Conservation (phyloP, 495 filamentous ascomycete species). For the Aspergillus ostianus region DNA sequence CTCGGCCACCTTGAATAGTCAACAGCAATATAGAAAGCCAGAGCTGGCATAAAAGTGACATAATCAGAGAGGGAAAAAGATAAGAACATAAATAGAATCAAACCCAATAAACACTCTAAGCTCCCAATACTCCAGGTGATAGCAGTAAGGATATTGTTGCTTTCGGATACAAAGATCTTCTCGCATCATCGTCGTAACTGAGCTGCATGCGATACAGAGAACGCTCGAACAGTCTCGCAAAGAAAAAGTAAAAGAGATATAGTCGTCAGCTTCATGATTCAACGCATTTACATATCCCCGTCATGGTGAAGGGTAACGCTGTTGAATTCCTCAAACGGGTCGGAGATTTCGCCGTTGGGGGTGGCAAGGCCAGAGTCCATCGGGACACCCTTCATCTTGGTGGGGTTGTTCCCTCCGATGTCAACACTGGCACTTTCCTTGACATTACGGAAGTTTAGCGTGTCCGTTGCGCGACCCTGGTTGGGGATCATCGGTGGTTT, state of each 20-base stretch:
- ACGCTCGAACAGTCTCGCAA: slow-evolving; percentile 27
- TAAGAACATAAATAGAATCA: slow-evolving; percentile 20
- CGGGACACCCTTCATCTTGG: slow-evolving; percentile 71
- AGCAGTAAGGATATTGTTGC: slow-evolving; percentile 21
- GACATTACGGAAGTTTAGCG: slow-evolving; percentile 94
- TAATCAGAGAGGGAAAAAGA: slow-evolving; percentile 15
- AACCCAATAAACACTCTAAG: slow-evolving; percentile 18
- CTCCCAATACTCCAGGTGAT: slow-evolving; percentile 29
- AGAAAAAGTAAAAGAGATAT: slow-evolving; percentile 12
- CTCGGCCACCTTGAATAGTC: slow-evolving; percentile 15
- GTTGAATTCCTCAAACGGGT: slow-evolving; percentile 99
- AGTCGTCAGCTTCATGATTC: slow-evolving; percentile 11
- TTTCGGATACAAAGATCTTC: slow-evolving; percentile 33
- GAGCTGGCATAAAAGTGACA: slow-evolving; percentile 14
- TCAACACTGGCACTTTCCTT: slow-evolving; percentile 97
- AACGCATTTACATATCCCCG: slow-evolving; percentile 55
- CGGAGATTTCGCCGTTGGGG: slow-evolving; percentile 77
- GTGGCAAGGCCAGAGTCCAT: slow-evolving; percentile 83
- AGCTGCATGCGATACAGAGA: slow-evolving; percentile 22
- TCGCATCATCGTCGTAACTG: slow-evolving; percentile 41
- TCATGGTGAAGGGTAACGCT: slow-evolving; percentile 97
- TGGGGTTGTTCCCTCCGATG: slow-evolving; percentile 63
- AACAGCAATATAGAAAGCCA: slow-evolving; percentile 11
- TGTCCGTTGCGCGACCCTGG: slow-evolving; percentile 88
- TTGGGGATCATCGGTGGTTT: slow-evolving; percentile 98